Evolutionary conservation across 169 alveolate genomes (phyloP), one percentile per base, ranked within the genome.

Genomic region (Plasmodium falciparum): DNA sequence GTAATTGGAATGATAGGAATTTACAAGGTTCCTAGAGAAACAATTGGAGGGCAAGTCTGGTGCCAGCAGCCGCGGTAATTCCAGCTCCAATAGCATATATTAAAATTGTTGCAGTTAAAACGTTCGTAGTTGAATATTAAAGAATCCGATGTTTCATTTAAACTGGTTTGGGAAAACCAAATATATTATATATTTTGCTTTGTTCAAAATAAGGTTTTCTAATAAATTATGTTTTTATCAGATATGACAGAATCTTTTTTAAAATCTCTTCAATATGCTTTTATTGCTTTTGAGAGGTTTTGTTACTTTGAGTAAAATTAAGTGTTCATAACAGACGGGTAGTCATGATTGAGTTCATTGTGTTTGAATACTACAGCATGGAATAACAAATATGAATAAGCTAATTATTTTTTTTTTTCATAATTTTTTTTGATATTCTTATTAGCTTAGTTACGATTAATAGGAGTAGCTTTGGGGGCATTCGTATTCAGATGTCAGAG

Each of bases 61-160:
- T 95, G 97, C 97, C 98, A 97, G 97, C 98, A 96, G 97, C 97
- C 97, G 97, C 97, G 97, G 98, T 95, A 96, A 95, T 95, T 95
- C 97, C 97, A 96, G 97, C 97, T 96, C 97, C 97, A 96, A 95
- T 95, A 95, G 98, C 95, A 97, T 95, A 96, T 95, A 95, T 94
- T 95, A 93, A 95, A 92, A 97, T 95, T 95, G 97, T 95, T 95
- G 98, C 98, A 93, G 97, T 96, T 95, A 93, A 93, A 95, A 94
- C 88, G 97, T 95, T 95, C 97, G 97, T 96, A 95, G 97, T 95
- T 95, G 96, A 93, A 93, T 74, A 63, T 65, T 61, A 63, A 76
- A 66, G 89, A 66, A 52, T 52, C 61, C 45, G 45, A 33, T 33
- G 45, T 33, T 33, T 33, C 45, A 33, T 33, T 33, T 33, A 33